Conservation (phyloP, 2,329 filamentous ascomycete genomes). For the Endoconidiophora polonica region DNA sequence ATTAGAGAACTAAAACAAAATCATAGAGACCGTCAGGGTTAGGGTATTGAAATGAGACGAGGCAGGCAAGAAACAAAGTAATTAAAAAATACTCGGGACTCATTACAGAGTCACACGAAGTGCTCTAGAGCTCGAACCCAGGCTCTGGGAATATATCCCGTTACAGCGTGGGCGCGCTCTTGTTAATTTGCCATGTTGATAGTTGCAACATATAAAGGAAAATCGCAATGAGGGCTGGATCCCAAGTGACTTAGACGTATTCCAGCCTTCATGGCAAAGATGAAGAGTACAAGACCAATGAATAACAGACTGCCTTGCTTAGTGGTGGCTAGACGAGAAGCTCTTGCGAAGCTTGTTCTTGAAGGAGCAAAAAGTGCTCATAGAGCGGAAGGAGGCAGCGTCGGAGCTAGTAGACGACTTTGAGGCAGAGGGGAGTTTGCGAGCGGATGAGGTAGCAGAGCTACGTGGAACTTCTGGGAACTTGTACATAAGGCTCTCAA, state of each 20-base stretch:
- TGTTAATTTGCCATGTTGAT: too few species aligned
- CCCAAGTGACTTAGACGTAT: neutral
- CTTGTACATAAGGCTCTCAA: constrained; percentile 15
- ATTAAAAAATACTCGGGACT: too few species aligned
- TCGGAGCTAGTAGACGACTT: neutral
- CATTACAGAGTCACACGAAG: too few species aligned
- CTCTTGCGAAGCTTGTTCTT: constrained; percentile 11
- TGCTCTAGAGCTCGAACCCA: too few species aligned
- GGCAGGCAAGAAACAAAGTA: too few species aligned
- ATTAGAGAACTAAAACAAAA: too few species aligned
- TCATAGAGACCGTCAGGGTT: too few species aligned
- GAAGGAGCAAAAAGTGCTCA: neutral
- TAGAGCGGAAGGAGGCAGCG: constrained; percentile 2
- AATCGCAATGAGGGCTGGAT: neutral
- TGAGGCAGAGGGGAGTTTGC: neutral
- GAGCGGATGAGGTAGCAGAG: neutral
- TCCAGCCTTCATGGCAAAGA: neutral
- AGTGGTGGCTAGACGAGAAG: constrained; percentile 1
- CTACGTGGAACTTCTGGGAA: constrained; percentile 1
- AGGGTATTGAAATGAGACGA: too few species aligned
- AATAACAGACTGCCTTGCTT: neutral
- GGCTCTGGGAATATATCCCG: too few species aligned
- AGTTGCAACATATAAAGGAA: too few species aligned
- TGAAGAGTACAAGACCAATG: neutral
- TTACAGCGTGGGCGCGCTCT: too few species aligned